Base-by-base conservation (phyloP, 2,329 filamentous ascomycete genomes). In the Triangularia verruculosa region DNA sequence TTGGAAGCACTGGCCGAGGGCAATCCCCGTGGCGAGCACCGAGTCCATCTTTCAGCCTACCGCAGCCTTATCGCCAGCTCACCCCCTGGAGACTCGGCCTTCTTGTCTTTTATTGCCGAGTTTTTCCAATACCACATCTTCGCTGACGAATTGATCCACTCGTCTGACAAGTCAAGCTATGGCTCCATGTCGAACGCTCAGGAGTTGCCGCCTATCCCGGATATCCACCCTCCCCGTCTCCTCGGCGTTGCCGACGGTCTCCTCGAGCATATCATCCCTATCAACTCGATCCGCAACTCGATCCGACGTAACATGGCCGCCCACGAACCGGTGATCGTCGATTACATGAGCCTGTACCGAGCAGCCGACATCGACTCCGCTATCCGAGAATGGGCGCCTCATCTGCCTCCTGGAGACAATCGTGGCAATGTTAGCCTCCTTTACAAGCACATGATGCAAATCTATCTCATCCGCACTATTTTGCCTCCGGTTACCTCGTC, bases 91-190 rank as follows among this genome's bases (percentile, higher is more conserved):
- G 78, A 93, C 82, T 76, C 87, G 20, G 85, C 87, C 22, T 92
- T 95, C 72, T 72, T 79, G 27, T 77, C 80, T 9, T 87, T 87
- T 69, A 83, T 87, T 64, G 88, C 89, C 66, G 88, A 91, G 73
- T 94, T 96, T 77, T 94, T 96, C 75, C 89, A 93, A 73, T 96
- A 95, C 71, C 91, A 95, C 74, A 85, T 88, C 47, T 85, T 82
- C 64, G 85, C 85, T n/a, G 86, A 89, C 69, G 85, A 88, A 66
- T 76, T 89, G 1, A 78, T 89, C 59, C 81, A 79, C 71, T 79
- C 81, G 61, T 4, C 51, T 17, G 79, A 79, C 15, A 77, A 75
- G 66, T 25, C 32, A 3, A 74, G 72, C 20, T 71, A 70, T 52
- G 75, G 72, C 24, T 72, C 71, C 13, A 77, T 75, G 7, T 71